phyloP scores from a whole-genome alignment of 106 monocot species.

The Dendrobium chrysotoxum region DNA sequence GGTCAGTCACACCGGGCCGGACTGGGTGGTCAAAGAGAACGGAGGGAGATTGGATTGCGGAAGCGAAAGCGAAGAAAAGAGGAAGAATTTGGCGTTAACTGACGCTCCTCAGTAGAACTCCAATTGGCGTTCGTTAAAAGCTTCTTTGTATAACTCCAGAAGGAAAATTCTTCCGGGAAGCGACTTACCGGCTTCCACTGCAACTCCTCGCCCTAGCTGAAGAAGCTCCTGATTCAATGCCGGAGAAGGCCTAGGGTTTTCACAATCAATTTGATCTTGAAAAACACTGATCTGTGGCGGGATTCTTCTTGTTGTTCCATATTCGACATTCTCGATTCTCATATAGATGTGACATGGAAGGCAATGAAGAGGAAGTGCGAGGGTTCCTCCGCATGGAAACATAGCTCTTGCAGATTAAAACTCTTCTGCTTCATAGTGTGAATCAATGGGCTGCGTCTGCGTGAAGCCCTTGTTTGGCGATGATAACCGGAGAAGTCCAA shows the following conservation, averaged over 20 bases:
- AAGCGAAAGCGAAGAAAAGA: not conserved
- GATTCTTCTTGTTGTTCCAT: not conserved
- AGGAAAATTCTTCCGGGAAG: not conserved
- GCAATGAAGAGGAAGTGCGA: not conserved
- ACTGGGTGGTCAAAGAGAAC: not conserved
- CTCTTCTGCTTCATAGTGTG: not conserved
- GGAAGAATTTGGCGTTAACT: not conserved
- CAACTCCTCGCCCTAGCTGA: not conserved
- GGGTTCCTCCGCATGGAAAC: not conserved
- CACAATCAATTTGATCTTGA: not conserved
- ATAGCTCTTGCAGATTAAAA: not conserved
- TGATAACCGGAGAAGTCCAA: conserved; percentile 29
- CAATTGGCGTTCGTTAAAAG: not conserved
- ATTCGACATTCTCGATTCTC: not conserved
- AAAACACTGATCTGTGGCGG: not conserved
- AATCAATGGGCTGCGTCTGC: conserved; percentile 69
- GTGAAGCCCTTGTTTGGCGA: conserved; percentile 42
- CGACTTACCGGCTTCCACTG: not conserved
- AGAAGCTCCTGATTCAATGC: not conserved
- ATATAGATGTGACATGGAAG: not conserved
- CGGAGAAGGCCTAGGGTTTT: not conserved
- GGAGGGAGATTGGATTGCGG: not conserved
- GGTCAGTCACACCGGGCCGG: not conserved
- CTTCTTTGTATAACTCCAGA: not conserved
- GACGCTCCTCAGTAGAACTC: not conserved